Percentiles rank a stretch among this genome's conserved stretches.
Evolutionary conservation across 2,329 filamentous ascomycete species (phyloP).

Genomic region (Aspergillus brasiliensis): DNA sequence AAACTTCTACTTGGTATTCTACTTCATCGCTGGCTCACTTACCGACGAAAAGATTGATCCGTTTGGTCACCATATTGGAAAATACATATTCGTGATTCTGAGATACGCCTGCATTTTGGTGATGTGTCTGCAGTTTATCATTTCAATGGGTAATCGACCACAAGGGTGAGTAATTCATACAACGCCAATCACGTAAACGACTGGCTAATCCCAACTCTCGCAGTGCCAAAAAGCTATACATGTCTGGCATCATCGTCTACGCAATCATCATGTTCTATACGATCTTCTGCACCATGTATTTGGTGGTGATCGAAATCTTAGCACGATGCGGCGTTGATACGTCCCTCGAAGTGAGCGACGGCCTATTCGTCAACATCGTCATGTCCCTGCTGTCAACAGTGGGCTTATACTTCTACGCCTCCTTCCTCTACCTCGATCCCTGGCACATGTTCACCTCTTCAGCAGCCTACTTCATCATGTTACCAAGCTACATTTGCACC

Average conservation of each 20-base stretch:
- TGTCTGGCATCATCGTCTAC: conserved; percentile 87
- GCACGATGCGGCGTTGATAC: conserved; percentile 46
- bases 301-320: conserved; percentile 79
- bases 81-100: conserved; percentile 81
- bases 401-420: conserved; percentile 95
- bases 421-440: conserved; percentile 92
- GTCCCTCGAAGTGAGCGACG: conserved; percentile 69
- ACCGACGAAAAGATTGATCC: conserved; percentile 79
- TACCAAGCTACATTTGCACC: conserved; percentile 94
- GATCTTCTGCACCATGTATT: conserved; percentile 83
- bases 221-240: conserved; percentile 80
- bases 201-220: conserved; percentile 12
- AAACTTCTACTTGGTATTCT: conserved; percentile 99
- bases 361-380: conserved; percentile 93
- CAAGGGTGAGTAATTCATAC: conserved; percentile 63
- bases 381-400: conserved; percentile 86
- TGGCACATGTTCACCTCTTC: conserved; percentile 99
- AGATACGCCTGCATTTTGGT: conserved; percentile 83
- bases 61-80: conserved; percentile 83
- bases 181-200: background rate
- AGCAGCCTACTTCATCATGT: conserved; percentile 85
- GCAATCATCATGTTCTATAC: conserved; percentile 95
- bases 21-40: conserved; percentile 92
- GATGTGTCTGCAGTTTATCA: conserved; percentile 92
- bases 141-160: conserved; percentile 92